Conservation (phyloP, 2,329 filamentous ascomycete species). For the Cylindrodendrum hubeiense region DNA sequence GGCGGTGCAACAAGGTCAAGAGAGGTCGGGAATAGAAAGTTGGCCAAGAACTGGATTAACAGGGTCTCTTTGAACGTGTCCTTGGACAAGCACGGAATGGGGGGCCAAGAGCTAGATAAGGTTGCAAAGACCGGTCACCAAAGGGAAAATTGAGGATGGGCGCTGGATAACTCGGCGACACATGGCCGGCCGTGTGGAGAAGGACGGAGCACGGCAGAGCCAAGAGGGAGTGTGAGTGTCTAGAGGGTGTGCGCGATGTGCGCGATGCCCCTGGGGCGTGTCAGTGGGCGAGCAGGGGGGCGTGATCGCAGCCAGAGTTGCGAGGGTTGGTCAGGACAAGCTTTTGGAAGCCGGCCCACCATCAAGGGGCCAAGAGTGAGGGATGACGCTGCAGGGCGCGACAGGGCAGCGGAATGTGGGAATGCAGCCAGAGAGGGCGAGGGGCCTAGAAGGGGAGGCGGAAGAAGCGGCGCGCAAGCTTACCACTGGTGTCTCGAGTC, state of each 20-base stretch:
- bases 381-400: constrained; percentile 42
- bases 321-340: constrained; percentile 47
- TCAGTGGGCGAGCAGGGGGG: not conserved
- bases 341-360: constrained; percentile 45
- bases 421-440: not conserved
- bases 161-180: constrained; percentile 52
- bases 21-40: constrained; percentile 12
- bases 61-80: constrained; percentile 39
- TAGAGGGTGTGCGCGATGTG: constrained; percentile 20
- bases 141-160: constrained; percentile 40
- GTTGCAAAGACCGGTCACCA: constrained; percentile 43
- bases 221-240: constrained; percentile 36
- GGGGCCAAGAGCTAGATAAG: constrained; percentile 45
- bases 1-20: constrained; percentile 37
- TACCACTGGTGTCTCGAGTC: constrained; percentile 27
- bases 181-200: constrained; percentile 48
- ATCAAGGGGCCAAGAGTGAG: constrained; percentile 29
- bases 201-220: constrained; percentile 45
- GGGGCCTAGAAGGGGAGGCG: not conserved
- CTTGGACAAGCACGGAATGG: constrained; percentile 37
- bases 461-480: constrained; percentile 26
- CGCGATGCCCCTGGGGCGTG: not conserved
- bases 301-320: constrained; percentile 31
- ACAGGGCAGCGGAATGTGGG: constrained; percentile 29
- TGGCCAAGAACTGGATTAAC: constrained; percentile 26